These are phyloP conservation scores for Cupressus sempervirens DNA, from an alignment of 75 land plant species.

Conservation along the genomic window DNA sequence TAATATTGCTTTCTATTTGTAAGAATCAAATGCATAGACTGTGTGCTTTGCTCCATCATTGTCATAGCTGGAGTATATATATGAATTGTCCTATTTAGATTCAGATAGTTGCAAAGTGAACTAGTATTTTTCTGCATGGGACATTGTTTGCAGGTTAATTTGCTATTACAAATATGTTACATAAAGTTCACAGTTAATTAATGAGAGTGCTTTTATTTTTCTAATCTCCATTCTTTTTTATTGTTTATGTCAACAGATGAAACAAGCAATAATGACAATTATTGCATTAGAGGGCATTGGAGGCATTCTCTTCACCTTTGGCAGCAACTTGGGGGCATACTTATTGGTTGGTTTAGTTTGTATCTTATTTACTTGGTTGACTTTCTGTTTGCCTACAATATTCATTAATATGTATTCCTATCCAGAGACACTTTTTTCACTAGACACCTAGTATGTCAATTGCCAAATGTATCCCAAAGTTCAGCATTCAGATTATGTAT, in stretches of 20 bases:
- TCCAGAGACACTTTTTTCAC: not conserved
- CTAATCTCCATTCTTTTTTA: not conserved
- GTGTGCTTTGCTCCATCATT: not conserved
- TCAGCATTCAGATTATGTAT: not conserved
- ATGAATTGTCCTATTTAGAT: not conserved
- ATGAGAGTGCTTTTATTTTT: not conserved
- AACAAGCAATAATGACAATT: conserved; percentile 28
- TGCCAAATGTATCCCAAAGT: not conserved
- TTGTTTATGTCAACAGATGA: conserved; percentile 16
- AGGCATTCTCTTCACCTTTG: conserved; percentile 32
- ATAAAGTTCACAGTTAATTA: not conserved
- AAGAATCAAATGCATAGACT: not conserved
- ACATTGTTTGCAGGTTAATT: not conserved
- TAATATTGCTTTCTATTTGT: not conserved
- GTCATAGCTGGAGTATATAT: not conserved
- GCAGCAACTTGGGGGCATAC: conserved; percentile 35
- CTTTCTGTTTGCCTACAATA: not conserved
- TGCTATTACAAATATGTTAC: not conserved
- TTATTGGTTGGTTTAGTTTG: conserved; percentile 24
- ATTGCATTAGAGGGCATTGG: conserved; percentile 41
- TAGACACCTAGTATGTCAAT: not conserved
- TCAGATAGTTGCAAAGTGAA: not conserved
- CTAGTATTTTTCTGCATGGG: not conserved
- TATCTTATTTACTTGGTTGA: not conserved
- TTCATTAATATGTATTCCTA: not conserved